Evolutionary conservation across 2,329 filamentous ascomycete species (phyloP).

Genomic region (Trichoderma sp.): DNA sequence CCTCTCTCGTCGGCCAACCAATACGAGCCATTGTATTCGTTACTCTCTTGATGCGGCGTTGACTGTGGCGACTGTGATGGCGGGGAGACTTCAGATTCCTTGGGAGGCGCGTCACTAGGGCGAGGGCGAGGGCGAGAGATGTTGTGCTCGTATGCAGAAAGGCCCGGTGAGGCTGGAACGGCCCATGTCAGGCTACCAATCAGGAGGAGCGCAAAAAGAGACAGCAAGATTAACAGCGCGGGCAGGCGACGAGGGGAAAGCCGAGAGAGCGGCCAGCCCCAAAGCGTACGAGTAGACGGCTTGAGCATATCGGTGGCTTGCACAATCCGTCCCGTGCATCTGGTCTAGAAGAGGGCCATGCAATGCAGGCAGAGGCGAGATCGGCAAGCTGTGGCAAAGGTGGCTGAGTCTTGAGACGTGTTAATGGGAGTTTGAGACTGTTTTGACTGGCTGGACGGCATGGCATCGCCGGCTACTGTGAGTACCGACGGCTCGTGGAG

Average conservation of each 20-base stretch:
- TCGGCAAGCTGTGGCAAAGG: neutral
- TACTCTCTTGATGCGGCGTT: conserved; percentile 72
- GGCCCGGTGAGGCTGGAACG: conserved; percentile 47
- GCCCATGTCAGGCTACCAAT: conserved; percentile 51
- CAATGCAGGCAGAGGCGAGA: neutral
- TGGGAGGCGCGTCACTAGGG: conserved; percentile 41
- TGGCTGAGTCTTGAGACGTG: neutral
- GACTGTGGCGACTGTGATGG: conserved; percentile 71
- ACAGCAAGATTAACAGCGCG: conserved; percentile 49
- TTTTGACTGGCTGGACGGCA: neutral
- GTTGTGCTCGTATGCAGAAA: conserved; percentile 51
- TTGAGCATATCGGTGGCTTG: conserved; percentile 29
- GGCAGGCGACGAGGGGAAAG: conserved; percentile 53
- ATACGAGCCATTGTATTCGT: conserved; percentile 71
- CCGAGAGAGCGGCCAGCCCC: conserved; percentile 50
- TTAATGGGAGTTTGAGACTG: neutral
- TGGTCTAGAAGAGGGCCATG: neutral
- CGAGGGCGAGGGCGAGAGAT: conserved; percentile 49
- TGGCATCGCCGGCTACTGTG: neutral
- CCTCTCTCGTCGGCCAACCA: conserved; percentile 92
- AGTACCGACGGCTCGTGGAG: neutral
- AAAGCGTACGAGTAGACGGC: conserved; percentile 32
- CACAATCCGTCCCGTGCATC: neutral
- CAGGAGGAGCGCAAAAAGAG: conserved; percentile 54
- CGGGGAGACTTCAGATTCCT: conserved; percentile 49